These are phyloP conservation scores for Theobroma cacao DNA, from an alignment of 345 rosid species.

Conservation along the genomic window DNA sequence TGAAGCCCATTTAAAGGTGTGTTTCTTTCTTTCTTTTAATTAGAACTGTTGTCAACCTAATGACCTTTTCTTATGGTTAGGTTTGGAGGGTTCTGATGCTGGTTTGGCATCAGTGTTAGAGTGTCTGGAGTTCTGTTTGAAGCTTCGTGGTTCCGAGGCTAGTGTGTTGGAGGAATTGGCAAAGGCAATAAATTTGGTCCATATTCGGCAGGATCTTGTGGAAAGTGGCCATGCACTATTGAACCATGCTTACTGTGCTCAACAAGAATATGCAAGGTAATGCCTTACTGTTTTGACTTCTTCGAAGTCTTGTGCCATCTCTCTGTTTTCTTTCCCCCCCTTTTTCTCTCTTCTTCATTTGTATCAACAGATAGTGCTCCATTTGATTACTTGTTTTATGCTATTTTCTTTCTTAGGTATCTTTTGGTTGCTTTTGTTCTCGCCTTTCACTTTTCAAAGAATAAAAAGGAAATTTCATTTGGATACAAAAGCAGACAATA, in stretches of 20 bases:
- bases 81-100: constrained; percentile 92
- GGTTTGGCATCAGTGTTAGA: constrained; percentile 78
- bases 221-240: constrained; percentile 80
- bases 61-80: constrained; percentile 30
- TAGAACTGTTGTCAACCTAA: background rate
- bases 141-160: constrained; percentile 93
- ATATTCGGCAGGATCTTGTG: constrained; percentile 72
- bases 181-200: constrained; percentile 83
- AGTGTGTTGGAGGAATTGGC: constrained; percentile 85
- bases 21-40: background rate
- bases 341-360: too few relatives aligned
- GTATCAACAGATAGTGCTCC: background rate
- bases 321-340: background rate
- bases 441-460: background rate
- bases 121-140: constrained; percentile 86
- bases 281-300: constrained; percentile 9
- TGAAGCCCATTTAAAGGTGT: background rate
- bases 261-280: constrained; percentile 91
- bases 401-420: background rate
- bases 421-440: background rate
- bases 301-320: background rate
- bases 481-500: background rate
- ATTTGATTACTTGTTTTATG: background rate
- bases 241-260: constrained; percentile 76
- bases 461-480: background rate